A percentile compares a stretch with the other conserved stretches of the same genome.
phyloP scores from a whole-genome alignment of 1,284 basidiomycete genomes.

The Papiliotrema terrestris region DNA sequence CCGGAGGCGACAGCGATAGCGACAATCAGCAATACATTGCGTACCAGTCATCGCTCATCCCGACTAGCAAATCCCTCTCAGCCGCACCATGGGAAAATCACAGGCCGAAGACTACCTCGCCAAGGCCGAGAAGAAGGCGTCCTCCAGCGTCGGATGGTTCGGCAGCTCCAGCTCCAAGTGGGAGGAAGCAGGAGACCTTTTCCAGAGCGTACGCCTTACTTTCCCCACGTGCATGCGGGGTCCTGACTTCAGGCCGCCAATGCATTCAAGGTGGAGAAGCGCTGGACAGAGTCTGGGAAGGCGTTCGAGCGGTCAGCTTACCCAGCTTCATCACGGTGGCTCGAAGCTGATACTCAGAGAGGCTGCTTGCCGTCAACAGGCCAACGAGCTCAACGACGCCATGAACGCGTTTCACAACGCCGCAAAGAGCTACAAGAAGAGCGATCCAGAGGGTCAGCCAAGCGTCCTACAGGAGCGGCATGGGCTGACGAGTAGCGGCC shows the following conservation, averaged over 20 bases:
- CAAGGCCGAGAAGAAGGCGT: conserved; percentile 89
- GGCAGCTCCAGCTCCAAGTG: conserved; percentile 72
- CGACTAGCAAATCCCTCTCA: no score
- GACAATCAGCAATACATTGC: not conserved
- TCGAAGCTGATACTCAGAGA: conserved; percentile 52
- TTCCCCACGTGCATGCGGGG: not conserved
- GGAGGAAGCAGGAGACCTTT: conserved; percentile 92
- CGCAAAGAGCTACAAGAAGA: conserved; percentile 87
- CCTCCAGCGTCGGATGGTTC: conserved; percentile 77
- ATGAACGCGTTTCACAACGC: conserved; percentile 97
- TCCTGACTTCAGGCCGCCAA: conserved; percentile 71
- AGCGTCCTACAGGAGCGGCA: not conserved
- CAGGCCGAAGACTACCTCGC: conserved; percentile 59
- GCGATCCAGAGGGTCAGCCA: conserved; percentile 70
- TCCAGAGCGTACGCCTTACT: conserved; percentile 45
- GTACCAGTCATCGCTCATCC: no score
- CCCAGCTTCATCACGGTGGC: not conserved
- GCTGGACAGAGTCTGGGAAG: conserved; percentile 85
- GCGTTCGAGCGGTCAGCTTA: conserved; percentile 62
- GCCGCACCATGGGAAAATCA: conserved; percentile 33
- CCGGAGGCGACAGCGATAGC: not conserved
- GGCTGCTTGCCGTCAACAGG: conserved; percentile 84
- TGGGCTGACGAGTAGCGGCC: conserved; percentile 63
- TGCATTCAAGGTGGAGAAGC: conserved; percentile 89
- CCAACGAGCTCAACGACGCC: conserved; percentile 83